A percentile compares a stretch with the other conserved stretches of the same genome.
These are phyloP conservation scores for Beauveria scarabaeidicola DNA, from an alignment of 2,329 filamentous ascomycete genomes.

Conservation along the genomic window DNA sequence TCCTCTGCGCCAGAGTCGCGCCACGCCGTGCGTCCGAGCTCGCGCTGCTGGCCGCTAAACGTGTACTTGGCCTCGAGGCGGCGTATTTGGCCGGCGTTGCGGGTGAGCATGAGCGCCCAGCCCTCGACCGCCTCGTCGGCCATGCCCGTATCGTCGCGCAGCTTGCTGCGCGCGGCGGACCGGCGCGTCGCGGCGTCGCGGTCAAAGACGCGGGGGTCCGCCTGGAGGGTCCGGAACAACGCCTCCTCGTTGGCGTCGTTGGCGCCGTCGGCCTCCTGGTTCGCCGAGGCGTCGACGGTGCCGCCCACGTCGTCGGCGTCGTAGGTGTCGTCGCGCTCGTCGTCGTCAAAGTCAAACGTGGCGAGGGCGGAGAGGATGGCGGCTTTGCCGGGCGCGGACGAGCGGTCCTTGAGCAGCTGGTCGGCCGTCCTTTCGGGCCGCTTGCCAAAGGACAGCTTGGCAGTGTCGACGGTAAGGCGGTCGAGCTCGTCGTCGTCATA, in stretches of 20 bases:
- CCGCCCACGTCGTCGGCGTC: conserved; percentile 88
- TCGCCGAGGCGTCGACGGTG: conserved; percentile 63
- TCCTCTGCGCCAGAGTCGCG: conserved; percentile 49
- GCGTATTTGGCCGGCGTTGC: conserved; percentile 60
- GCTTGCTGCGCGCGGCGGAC: conserved; percentile 48
- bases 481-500: conserved; percentile 79
- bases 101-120: conserved; percentile 78
- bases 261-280: conserved; percentile 37
- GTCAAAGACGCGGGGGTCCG: conserved; percentile 56
- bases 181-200: conserved; percentile 64
- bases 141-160: conserved; percentile 76
- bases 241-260: conserved; percentile 56
- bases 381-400: conserved; percentile 63
- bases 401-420: conserved; percentile 57
- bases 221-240: conserved; percentile 65
- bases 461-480: conserved; percentile 55
- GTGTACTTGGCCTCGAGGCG: conserved; percentile 63
- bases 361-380: conserved; percentile 83
- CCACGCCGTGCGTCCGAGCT: conserved; percentile 60
- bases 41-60: conserved; percentile 57
- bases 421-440: conserved; percentile 59
- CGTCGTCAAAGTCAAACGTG: conserved; percentile 85
- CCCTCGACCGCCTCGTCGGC: conserved; percentile 91
- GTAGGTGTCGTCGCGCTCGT: conserved; percentile 95
- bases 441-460: conserved; percentile 73